phyloP scores from a whole-genome alignment of 192 early-diverging fungal genomes.

The Coemansia sp. region DNA sequence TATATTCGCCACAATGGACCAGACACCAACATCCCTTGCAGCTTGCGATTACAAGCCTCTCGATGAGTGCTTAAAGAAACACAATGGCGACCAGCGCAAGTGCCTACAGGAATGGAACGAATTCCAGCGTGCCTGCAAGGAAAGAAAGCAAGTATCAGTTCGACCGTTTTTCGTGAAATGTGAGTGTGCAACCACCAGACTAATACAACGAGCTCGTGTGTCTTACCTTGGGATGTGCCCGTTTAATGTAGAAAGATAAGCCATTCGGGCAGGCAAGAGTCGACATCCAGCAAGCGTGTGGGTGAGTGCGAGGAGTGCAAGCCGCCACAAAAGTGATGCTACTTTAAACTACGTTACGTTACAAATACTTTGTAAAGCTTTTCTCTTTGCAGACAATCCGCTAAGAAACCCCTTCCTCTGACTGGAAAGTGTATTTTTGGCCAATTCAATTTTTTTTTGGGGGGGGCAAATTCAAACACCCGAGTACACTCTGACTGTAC shows the following conservation, averaged over 20 bases:
- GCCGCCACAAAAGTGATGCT: constrained; percentile 1
- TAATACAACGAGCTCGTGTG: background rate
- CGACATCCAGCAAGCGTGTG: background rate
- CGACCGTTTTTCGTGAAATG: background rate
- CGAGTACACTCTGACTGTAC: no score
- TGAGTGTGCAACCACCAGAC: background rate
- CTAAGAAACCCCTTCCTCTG: no score
- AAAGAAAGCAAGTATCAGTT: constrained; percentile 38
- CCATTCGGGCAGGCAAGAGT: background rate
- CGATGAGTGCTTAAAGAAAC: constrained; percentile 56
- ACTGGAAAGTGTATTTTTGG: no score
- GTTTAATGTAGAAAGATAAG: background rate
- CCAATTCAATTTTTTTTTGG: no score
- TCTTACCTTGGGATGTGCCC: background rate
- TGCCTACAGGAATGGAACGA: constrained; percentile 65
- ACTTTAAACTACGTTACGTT: no score
- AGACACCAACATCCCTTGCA: background rate
- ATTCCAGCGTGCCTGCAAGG: constrained; percentile 59
- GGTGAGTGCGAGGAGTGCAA: constrained; percentile 28
- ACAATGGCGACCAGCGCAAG: constrained; percentile 61
- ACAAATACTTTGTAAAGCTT: no score
- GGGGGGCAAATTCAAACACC: no score
- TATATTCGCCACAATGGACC: background rate
- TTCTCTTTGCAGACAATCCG: no score
- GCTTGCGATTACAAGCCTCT: constrained; percentile 61